phyloP scores from a whole-genome alignment of 139 green algal species.

The Picochlorum sp. region DNA sequence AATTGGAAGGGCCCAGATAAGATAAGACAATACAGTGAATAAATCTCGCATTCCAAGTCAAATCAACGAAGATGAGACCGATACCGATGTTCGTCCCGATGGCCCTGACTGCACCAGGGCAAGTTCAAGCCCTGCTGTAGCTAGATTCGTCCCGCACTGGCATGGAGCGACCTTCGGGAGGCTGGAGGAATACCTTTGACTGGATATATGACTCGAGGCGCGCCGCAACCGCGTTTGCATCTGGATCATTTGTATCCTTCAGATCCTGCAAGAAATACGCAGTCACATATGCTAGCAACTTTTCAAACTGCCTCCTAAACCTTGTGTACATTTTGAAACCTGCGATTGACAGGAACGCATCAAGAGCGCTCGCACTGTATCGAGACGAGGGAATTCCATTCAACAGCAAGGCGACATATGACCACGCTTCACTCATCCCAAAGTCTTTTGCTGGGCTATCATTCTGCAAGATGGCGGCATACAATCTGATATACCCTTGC shows the following conservation, averaged over 20 bases:
- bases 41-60: too few species aligned
- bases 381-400: constrained; percentile 54
- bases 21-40: too few species aligned
- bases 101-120: too few species aligned
- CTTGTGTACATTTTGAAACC: constrained; percentile 40
- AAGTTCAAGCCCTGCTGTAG: constrained; percentile 11
- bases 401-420: constrained; percentile 42
- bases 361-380: constrained; percentile 46
- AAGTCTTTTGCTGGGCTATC: constrained; percentile 37
- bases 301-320: constrained; percentile 49
- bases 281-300: constrained; percentile 43
- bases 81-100: too few species aligned
- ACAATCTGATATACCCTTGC: constrained; percentile 50
- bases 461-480: constrained; percentile 53
- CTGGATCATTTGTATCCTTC: constrained; percentile 20
- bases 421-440: constrained; percentile 47
- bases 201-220: constrained; percentile 41
- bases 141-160: constrained; percentile 37
- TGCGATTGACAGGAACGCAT: constrained; percentile 48
- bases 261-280: constrained; percentile 40
- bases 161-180: constrained; percentile 50
- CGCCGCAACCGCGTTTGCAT: constrained; percentile 34
- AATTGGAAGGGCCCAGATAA: background rate
- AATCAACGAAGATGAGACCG: too few species aligned
- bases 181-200: constrained; percentile 14